Evolutionary conservation across 2,329 filamentous ascomycete genomes (phyloP), one percentile per base, ranked within the genome.

Genomic region (Hymenoscyphus salicellus): DNA sequence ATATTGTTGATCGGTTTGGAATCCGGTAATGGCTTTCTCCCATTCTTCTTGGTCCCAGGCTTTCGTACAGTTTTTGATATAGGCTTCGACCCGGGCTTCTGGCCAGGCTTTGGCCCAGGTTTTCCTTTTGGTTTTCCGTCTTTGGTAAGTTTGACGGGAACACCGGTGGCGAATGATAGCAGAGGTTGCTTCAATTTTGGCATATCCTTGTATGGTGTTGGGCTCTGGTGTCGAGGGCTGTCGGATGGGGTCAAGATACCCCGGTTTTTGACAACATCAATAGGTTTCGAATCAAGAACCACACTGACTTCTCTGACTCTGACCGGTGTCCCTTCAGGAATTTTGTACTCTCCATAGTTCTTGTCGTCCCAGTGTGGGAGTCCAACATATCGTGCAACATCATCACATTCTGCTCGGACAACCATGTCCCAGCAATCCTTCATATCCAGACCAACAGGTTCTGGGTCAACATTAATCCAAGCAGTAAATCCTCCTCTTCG

Each of bases 351-450:
- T 55, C 82, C 81, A 46, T 81, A 77, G 23, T 84, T 83, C 63
- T 84, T 82, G 67, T 82, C 80, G 68, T 89, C 82, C 82, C 84
- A 88, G 17, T 76, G 83, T 4, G 86, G 85, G 30, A 89, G 76
- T 26, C 85, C 85, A 17, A 88, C 90, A 46, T 92, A 81, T 58
- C 83, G 84, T 23, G 95, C 95, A 46, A 99, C 89, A 68, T 93
- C 88, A 75, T 99, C 95, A 74, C 92, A 95, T 72, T 90, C 90
- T 23, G 92, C 93, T 69, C 87, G 88, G 41, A 99, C 90, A 20
- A 98, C 87, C 66, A 97, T 79, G 77, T 99, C 95, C 90, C 93
- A 99, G 73, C 92, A 93, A 68, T 96, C 90, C 74, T 94, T 93
- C 68, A 98, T 89, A 65, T 97, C 93, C 69, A 86, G 88, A 23